Evolutionary conservation across 208 protist species (phyloP).

Genomic region (Lotmaria passim): DNA sequence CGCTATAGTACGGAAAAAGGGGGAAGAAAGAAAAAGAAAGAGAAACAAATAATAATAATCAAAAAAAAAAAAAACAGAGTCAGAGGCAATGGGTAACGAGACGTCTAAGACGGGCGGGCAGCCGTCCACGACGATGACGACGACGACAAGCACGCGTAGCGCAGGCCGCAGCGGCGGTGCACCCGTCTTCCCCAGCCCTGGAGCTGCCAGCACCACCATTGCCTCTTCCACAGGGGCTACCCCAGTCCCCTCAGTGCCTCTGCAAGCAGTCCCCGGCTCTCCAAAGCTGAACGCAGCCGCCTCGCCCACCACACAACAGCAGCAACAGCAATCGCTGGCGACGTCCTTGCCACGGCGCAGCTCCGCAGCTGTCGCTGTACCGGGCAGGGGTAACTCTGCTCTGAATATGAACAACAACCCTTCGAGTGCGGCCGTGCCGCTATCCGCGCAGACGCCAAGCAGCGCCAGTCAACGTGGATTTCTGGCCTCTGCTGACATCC

Average conservation of each 20-base stretch:
- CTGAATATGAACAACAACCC: no score
- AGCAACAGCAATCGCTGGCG: slow-evolving; percentile 1
- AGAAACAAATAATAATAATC: background rate
- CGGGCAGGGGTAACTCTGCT: no score
- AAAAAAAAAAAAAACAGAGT: background rate
- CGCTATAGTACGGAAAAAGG: no score
- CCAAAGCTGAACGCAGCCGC: background rate
- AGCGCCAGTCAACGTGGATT: background rate
- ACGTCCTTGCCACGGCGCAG: background rate
- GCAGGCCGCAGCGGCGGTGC: background rate
- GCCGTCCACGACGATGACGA: background rate
- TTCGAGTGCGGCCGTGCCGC: background rate
- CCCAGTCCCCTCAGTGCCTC: no score
- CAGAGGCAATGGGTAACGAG: slow-evolving; percentile 12
- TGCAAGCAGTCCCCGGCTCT: no score
- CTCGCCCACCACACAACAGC: background rate
- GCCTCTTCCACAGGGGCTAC: background rate
- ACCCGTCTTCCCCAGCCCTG: background rate
- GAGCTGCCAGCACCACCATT: background rate
- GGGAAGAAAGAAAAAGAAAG: no score
- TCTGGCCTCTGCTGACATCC: slow-evolving; percentile 6
- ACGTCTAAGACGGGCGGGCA: slow-evolving; percentile 17
- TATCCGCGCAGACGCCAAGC: background rate
- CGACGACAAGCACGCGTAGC: background rate
- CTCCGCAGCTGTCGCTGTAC: slow-evolving; percentile 5